Evolutionary conservation across 108 stramenopile species (phyloP).

Genomic region (Stephanodiscus triporus): DNA sequence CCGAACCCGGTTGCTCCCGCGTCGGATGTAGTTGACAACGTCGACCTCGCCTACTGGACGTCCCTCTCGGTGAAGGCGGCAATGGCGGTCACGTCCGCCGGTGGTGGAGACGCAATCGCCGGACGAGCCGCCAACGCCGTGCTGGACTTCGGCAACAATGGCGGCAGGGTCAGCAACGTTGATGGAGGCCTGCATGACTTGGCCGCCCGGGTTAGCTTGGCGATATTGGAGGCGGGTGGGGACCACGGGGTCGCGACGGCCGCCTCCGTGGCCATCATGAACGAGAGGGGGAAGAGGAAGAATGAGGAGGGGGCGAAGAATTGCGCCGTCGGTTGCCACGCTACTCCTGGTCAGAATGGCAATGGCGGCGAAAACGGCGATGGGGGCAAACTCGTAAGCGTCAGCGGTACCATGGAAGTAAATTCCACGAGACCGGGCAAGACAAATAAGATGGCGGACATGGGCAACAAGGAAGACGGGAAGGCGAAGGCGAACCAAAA

Average conservation of each 20-base stretch:
- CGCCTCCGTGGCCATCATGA: conserved; percentile 35
- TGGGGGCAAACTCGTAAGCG: not conserved
- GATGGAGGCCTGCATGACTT: not conserved
- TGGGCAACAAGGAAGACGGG: not conserved
- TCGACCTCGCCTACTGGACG: conserved; percentile 19
- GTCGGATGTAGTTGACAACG: not conserved
- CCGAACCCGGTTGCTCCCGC: not conserved
- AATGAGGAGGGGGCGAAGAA: not conserved
- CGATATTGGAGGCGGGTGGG: conserved; percentile 37
- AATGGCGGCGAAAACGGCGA: not conserved
- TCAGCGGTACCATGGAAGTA: not conserved
- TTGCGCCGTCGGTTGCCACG: not conserved
- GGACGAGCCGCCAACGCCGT: conserved; percentile 30
- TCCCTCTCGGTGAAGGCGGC: conserved; percentile 36
- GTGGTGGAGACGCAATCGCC: conserved; percentile 29
- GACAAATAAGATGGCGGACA: not conserved
- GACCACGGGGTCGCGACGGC: conserved; percentile 33
- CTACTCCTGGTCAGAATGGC: not conserved
- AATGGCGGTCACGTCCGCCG: conserved; percentile 36
- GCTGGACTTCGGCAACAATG: conserved; percentile 14
- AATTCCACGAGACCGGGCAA: not conserved
- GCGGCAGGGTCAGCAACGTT: no score
- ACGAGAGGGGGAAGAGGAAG: not conserved
- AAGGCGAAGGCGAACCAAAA: not conserved
- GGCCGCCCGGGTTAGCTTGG: conserved; percentile 28